A percentile compares a stretch with the other conserved stretches of the same genome.
Evolutionary conservation across 805 yeast genomes (phyloP).

Genomic region (Yarrowia deformans): DNA sequence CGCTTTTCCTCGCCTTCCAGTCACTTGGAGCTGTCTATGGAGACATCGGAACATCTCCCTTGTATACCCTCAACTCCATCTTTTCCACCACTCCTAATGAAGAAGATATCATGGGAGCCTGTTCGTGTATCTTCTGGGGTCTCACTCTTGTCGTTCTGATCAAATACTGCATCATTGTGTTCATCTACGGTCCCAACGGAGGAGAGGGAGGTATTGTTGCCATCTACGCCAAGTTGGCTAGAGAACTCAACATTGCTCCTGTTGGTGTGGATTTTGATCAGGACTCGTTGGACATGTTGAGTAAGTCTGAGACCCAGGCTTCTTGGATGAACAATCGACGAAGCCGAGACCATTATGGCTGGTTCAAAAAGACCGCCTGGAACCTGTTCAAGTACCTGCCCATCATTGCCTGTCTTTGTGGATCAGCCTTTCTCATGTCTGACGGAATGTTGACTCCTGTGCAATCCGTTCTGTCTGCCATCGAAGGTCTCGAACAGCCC

Average conservation of each 20-base stretch:
- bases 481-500: constrained; percentile 64
- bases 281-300: constrained; percentile 33
- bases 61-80: constrained; percentile 26
- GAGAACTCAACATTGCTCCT: constrained; percentile 51
- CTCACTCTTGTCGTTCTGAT: constrained; percentile 61
- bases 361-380: constrained; percentile 10
- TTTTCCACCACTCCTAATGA: constrained; percentile 2
- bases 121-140: constrained; percentile 57
- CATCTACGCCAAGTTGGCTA: constrained; percentile 64
- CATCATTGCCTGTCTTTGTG: constrained; percentile 55
- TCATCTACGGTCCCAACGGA: constrained; percentile 60
- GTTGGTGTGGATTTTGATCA: constrained; percentile 29
- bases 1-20: constrained; percentile 50
- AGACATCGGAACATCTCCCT: constrained; percentile 35
- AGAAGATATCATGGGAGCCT: constrained; percentile 25
- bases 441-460: constrained; percentile 71
- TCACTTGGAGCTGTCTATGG: constrained; percentile 71
- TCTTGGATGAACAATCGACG: constrained; percentile 41
- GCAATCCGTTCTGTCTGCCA: constrained; percentile 64
- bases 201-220: constrained; percentile 73
- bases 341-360: not conserved
- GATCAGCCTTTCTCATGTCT: constrained; percentile 63
- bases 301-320: constrained; percentile 48
- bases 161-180: constrained; percentile 61
- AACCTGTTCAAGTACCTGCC: constrained; percentile 48